A percentile compares a stretch with the other conserved stretches of the same genome.
Evolutionary conservation across 495 filamentous ascomycete species (phyloP).

Genomic region (Cladorrhinum samala): DNA sequence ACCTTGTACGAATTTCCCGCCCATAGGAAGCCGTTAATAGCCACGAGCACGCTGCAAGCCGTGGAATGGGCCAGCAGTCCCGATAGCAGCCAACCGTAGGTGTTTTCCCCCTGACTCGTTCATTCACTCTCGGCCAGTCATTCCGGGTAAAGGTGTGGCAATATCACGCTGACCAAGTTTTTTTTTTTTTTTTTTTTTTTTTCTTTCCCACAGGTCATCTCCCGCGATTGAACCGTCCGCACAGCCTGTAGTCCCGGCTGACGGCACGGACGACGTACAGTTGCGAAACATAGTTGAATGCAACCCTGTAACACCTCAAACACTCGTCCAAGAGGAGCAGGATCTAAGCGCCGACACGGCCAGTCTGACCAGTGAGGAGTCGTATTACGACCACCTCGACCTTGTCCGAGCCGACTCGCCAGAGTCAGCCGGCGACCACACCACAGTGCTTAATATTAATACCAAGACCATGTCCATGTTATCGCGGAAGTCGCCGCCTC

Average conservation of each 20-base stretch:
- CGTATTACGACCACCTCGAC: conserved; percentile 30
- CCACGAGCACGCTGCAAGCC: conserved; percentile 14
- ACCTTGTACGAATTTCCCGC: conserved; percentile 51
- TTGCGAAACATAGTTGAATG: conserved; percentile 29
- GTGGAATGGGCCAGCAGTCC: conserved; percentile 12
- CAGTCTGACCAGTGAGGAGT: conserved; percentile 28
- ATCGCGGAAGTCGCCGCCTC: conserved; percentile 42
- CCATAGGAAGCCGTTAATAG: conserved; percentile 11
- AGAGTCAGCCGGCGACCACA: conserved; percentile 18
- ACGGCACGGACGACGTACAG: conserved; percentile 28
- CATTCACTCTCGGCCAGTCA: conserved; percentile 3
- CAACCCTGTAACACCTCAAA: conserved; percentile 36
- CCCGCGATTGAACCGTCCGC: conserved; percentile 14
- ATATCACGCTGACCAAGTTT: conserved; percentile 20
- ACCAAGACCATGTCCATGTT: conserved; percentile 37
- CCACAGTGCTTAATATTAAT: conserved; percentile 29
- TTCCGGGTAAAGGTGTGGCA: conserved; percentile 22
- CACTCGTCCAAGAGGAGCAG: conserved; percentile 27
- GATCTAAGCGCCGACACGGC: conserved; percentile 33
- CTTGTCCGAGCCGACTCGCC: conserved; percentile 14
- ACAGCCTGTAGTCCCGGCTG: conserved; percentile 14
- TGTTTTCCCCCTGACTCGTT: conserved; percentile 8
- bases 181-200: conserved; percentile 2
- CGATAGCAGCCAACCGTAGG: conserved; percentile 23
- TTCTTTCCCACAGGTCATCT: conserved; percentile 21